phyloP scores from a whole-genome alignment of 2,329 filamentous ascomycete genomes.

The Volutella citrinella region DNA sequence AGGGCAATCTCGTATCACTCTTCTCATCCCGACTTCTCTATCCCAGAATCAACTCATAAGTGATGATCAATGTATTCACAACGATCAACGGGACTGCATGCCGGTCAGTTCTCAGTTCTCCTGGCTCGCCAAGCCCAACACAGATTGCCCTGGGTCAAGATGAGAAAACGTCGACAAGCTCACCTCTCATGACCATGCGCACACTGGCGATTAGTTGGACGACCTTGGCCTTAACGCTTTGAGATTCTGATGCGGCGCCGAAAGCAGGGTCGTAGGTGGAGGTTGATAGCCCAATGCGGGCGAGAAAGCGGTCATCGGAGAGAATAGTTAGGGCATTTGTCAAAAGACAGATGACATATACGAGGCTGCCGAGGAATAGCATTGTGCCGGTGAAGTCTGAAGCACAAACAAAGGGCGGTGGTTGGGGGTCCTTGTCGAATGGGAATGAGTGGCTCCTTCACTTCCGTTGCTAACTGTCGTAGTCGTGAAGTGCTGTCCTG shows the following conservation, averaged over 20 bases:
- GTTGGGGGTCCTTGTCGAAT: conserved; percentile 1
- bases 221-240: neutral
- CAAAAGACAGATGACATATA: neutral
- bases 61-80: neutral
- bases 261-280: neutral
- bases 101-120: neutral
- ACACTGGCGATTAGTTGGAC: neutral
- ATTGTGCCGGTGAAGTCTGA: too few relatives aligned
- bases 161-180: too few relatives aligned
- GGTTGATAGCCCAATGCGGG: neutral
- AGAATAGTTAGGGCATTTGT: neutral
- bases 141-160: too few relatives aligned
- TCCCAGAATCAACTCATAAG: neutral
- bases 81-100: neutral
- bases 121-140: too few relatives aligned
- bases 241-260: neutral
- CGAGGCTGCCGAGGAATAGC: neutral
- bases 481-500: too few relatives aligned
- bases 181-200: neutral
- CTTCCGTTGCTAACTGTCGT: too few relatives aligned
- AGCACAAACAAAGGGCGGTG: too few relatives aligned
- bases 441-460: neutral
- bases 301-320: neutral
- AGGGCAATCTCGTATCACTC: too few relatives aligned
- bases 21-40: neutral